These are phyloP conservation scores for Trypanosoma avium DNA, from an alignment of 208 protist species.

Conservation along the genomic window DNA sequence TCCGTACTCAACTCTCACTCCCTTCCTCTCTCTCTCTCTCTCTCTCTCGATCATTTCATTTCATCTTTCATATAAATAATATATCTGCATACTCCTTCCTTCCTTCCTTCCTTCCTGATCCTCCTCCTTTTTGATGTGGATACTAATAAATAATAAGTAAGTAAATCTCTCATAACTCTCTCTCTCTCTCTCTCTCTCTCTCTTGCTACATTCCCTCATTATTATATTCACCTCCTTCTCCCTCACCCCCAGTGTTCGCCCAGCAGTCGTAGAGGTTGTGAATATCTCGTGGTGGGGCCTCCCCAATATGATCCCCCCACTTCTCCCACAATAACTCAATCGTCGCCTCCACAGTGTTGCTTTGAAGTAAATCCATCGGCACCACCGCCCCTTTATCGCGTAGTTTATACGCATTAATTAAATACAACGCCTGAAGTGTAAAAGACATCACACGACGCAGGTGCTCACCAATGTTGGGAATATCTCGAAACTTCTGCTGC, in stretches of 20 bases:
- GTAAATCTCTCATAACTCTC: too few species aligned
- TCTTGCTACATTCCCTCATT: background rate
- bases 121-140: too few species aligned
- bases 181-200: background rate
- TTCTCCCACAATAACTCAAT: conserved; percentile 63
- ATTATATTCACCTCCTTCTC: conserved; percentile 6
- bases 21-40: too few species aligned
- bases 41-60: too few species aligned
- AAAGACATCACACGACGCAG: conserved; percentile 79
- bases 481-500: conserved; percentile 61
- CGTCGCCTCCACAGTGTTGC: conserved; percentile 43
- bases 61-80: too few species aligned
- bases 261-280: conserved; percentile 31
- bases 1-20: too few species aligned
- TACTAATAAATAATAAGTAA: too few species aligned
- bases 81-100: too few species aligned
- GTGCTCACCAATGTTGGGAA: conserved; percentile 58
- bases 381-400: conserved; percentile 33
- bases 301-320: conserved; percentile 70
- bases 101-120: too few species aligned
- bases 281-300: conserved; percentile 54
- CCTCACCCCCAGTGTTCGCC: background rate
- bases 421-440: conserved; percentile 71
- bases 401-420: conserved; percentile 69
- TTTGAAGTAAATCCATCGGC: conserved; percentile 25